Evolutionary conservation across 371 early-diverging fungal species (phyloP).

Genomic region (Syncephalastrum monosporum): DNA sequence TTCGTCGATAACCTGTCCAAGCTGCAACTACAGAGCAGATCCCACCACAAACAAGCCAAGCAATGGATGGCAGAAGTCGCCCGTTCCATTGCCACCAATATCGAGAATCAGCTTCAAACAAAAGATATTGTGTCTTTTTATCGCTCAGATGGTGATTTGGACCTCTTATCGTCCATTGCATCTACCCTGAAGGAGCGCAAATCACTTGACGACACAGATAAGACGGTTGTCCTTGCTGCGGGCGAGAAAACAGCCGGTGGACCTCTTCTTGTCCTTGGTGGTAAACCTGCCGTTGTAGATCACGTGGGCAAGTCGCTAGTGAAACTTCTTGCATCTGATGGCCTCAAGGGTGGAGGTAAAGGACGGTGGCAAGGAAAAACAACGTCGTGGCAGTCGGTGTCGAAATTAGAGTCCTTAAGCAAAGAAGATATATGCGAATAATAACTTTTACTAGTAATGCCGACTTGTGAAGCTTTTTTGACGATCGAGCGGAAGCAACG

Average conservation of each 20-base stretch:
- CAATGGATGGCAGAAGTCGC: constrained; percentile 52
- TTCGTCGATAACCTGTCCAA: constrained; percentile 60
- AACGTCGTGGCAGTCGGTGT: constrained; percentile 56
- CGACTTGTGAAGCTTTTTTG: too few relatives aligned
- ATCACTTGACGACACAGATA: constrained; percentile 26
- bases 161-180: constrained; percentile 44
- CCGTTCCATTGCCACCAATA: constrained; percentile 34
- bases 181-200: constrained; percentile 33
- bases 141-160: constrained; percentile 65
- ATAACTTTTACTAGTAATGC: too few relatives aligned
- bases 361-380: constrained; percentile 70
- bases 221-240: constrained; percentile 45
- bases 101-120: constrained; percentile 33
- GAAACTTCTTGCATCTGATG: constrained; percentile 17
- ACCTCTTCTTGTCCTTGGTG: constrained; percentile 51
- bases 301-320: constrained; percentile 40
- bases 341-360: constrained; percentile 60
- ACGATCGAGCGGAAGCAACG: too few relatives aligned
- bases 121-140: constrained; percentile 35
- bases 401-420: constrained; percentile 8
- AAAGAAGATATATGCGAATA: too few relatives aligned
- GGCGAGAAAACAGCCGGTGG: constrained; percentile 55
- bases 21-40: constrained; percentile 40
- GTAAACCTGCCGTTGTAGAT: constrained; percentile 46
- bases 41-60: constrained; percentile 42